A percentile compares a stretch with the other conserved stretches of the same genome.
Conservation (phyloP, 139 green algal species). For the Chlamydomonas asymmetrica region DNA sequence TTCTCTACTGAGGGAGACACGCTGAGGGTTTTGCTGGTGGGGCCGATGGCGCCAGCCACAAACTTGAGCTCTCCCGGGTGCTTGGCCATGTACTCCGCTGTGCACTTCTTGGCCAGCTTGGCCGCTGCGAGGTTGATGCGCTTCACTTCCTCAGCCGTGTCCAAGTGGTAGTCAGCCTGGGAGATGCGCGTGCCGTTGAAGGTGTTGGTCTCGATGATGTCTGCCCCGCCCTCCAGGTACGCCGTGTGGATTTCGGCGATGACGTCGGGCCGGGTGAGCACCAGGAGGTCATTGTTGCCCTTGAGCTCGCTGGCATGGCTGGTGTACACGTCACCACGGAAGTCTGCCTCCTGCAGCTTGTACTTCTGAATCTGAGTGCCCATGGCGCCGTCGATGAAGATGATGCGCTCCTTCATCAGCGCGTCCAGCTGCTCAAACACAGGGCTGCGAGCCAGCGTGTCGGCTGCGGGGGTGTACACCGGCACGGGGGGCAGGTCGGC, state of each 20-base stretch:
- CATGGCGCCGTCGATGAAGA: constrained; percentile 97
- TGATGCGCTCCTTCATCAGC: constrained; percentile 88
- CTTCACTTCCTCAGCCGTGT: constrained; percentile 79
- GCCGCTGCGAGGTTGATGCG: constrained; percentile 91
- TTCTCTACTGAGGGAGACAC: constrained; percentile 97
- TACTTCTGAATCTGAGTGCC: constrained; percentile 88
- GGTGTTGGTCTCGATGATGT: constrained; percentile 99
- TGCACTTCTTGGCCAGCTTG: constrained; percentile 81
- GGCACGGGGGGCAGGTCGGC: constrained; percentile 54
- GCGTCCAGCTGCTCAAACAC: constrained; percentile 56
- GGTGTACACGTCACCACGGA: constrained; percentile 70
- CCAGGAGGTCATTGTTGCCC: constrained; percentile 98
- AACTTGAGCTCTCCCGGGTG: constrained; percentile 84
- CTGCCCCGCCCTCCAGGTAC: constrained; percentile 89
- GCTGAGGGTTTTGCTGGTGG: constrained; percentile 96
- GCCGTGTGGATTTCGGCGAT: constrained; percentile 91
- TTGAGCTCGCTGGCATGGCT: constrained; percentile 91
- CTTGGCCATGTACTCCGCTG: constrained; percentile 69
- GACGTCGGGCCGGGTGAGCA: constrained; percentile 93
- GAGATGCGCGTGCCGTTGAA: constrained; percentile 95
- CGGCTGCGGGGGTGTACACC: constrained; percentile 36
- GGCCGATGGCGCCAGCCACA: constrained; percentile 92
- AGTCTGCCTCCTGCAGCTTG: constrained; percentile 93
- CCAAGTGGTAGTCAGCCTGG: constrained; percentile 93
- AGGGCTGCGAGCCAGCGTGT: constrained; percentile 15